Percentiles rank a stretch among this genome's conserved stretches.
Conservation (phyloP, 2,329 filamentous ascomycete genomes). For the Fusarium dlaminii region DNA sequence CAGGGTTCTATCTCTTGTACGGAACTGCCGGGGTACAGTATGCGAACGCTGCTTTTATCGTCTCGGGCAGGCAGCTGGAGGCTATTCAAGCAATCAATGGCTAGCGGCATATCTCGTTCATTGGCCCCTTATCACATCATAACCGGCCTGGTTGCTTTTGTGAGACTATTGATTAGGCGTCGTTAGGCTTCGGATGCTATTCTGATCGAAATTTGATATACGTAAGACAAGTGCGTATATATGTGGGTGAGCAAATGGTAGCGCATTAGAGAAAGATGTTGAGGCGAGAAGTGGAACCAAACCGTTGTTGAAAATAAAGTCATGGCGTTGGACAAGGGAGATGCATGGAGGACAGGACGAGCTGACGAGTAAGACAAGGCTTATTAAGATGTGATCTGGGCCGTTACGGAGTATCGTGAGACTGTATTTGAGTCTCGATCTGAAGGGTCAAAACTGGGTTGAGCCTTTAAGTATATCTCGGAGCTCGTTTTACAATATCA, state of each 20-base stretch:
- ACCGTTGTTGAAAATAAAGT: background rate
- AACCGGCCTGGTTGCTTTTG: background rate
- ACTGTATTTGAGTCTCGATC: background rate
- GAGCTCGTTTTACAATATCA: background rate
- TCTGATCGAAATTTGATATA: background rate
- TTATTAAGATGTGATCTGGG: background rate
- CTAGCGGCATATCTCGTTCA: background rate
- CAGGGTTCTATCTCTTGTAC: background rate
- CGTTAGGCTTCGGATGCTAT: background rate
- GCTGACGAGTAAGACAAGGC: slow-evolving; percentile 18
- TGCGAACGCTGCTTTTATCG: background rate
- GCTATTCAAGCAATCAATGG: background rate
- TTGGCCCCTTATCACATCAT: background rate
- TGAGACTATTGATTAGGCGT: background rate
- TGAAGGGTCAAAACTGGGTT: background rate
- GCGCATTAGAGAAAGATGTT: background rate
- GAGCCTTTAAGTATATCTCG: too few relatives aligned
- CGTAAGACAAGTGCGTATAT: background rate
- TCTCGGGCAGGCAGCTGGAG: background rate
- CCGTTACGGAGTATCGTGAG: slow-evolving; percentile 21
- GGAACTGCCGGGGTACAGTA: slow-evolving; percentile 9
- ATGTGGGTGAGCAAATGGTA: background rate
- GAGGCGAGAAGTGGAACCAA: slow-evolving; percentile 23
- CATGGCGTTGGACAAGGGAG: slow-evolving; percentile 23
- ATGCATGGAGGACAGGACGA: slow-evolving; percentile 11